A percentile compares a stretch with the other conserved stretches of the same genome.
phyloP scores from a whole-genome alignment of 192 early-diverging fungal species.

The Coemansia sp. region DNA sequence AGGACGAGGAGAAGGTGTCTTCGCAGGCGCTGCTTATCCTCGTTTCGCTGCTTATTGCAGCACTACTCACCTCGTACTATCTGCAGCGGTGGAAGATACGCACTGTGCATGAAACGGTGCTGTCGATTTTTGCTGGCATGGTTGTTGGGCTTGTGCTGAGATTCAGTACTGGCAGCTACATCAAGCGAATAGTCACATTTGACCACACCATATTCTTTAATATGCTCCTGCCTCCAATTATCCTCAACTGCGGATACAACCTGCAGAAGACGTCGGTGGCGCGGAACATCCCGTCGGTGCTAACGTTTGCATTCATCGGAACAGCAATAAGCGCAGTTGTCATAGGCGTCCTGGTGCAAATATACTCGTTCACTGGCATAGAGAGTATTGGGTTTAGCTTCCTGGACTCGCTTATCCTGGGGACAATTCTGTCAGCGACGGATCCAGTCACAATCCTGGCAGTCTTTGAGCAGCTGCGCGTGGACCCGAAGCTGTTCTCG shows the following conservation, averaged over 20 bases:
- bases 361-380: slow-evolving; percentile 69
- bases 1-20: slow-evolving; percentile 71
- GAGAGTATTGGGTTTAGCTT: slow-evolving; percentile 72
- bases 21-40: slow-evolving; percentile 86
- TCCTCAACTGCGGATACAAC: slow-evolving; percentile 95
- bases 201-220: slow-evolving; percentile 94
- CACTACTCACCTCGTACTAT: slow-evolving; percentile 86
- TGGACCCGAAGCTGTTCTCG: slow-evolving; percentile 92
- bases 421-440: slow-evolving; percentile 91
- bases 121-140: slow-evolving; percentile 88
- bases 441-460: slow-evolving; percentile 97
- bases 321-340: slow-evolving; percentile 90
- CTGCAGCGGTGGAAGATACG: slow-evolving; percentile 84
- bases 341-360: slow-evolving; percentile 75
- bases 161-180: slow-evolving; percentile 50
- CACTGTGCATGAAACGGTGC: slow-evolving; percentile 92
- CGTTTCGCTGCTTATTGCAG: slow-evolving; percentile 78
- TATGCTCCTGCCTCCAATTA: slow-evolving; percentile 93
- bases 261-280: slow-evolving; percentile 88
- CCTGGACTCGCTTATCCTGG: slow-evolving; percentile 93
- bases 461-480: slow-evolving; percentile 89
- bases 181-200: slow-evolving; percentile 87
- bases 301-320: slow-evolving; percentile 91
- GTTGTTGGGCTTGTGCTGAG: slow-evolving; percentile 49
- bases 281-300: slow-evolving; percentile 83